Base-by-base conservation (phyloP, 176 grass and related monocot genomes). In the Saccharum spontaneum region DNA sequence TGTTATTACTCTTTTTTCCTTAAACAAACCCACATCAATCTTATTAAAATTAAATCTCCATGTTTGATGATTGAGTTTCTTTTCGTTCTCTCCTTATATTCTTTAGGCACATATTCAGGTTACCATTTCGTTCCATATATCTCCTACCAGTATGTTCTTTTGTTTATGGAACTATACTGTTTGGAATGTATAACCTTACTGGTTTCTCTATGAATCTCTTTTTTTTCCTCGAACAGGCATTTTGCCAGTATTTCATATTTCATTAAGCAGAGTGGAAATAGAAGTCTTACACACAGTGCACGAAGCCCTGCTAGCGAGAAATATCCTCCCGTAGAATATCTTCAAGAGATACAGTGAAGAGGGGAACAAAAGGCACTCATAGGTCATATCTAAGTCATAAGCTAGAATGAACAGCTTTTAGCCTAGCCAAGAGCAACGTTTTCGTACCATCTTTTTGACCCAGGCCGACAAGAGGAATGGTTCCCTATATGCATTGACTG, bases 391-490 rank as follows among this genome's bases (percentile, higher is more conserved):
- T 50, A 57, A 78, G 24, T 39, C 46, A n/a, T 48, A 66, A 8
- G 72, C 22, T 68, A 15, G 55, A 18, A 82, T 55, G 65, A 86
- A 78, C 52, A 71, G 64, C 38, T 82, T 34, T 34, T 73, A 46
- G 79, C 38, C 86, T 78, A 46, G 78, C 79, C 37, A 57, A 86
- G 73, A 78, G 26, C 26, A 67, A 28, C 66, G 50, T 34, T 52
- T 71, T 4, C 18, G 31, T 52, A 31, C 43, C 23, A 16, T 50
- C 22, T 52, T 48, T 45, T 67, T 44, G 24, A 24, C 23, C 1
- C 44, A 52, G 18, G 88, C 88, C 60, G 66, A 82, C 84, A 86
- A 66, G 26, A 83, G 37, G 66, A 83, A 71, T 72, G 45, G 18
- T 18, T 76, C 43, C 60, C 20, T 26, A 67, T 77, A 64, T 72